Percentiles rank a stretch among this genome's conserved stretches.
These are phyloP conservation scores for Pholiota molesta DNA, from an alignment of 768 basidiomycete species.

Conservation along the genomic window DNA sequence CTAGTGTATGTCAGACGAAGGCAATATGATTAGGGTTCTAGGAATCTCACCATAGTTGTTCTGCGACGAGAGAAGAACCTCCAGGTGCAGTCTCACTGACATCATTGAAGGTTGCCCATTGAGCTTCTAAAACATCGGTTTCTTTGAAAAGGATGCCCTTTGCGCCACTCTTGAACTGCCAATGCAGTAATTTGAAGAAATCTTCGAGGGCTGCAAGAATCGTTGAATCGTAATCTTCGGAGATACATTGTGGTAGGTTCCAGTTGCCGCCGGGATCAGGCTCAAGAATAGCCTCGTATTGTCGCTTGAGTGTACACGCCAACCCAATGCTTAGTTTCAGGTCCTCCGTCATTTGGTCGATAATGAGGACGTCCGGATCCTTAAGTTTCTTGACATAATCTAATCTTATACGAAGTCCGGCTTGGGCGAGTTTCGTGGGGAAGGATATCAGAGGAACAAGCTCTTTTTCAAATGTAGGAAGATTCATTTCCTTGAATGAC, in stretches of 20 bases:
- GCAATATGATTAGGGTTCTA: constrained; percentile 2
- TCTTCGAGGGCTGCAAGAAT: constrained; percentile 84
- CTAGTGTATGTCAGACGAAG: constrained; percentile 41
- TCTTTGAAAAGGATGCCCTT: constrained; percentile 97
- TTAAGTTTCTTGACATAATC: constrained; percentile 87
- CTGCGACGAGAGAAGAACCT: constrained; percentile 90
- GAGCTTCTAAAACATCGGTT: constrained; percentile 95
- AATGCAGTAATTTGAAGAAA: constrained; percentile 94
- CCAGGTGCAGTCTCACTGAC: constrained; percentile 87
- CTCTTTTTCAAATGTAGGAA: constrained; percentile 89
- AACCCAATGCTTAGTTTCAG: constrained; percentile 88
- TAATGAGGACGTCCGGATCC: constrained; percentile 87
- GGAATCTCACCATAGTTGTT: constrained; percentile 84
- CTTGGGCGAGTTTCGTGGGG: constrained; percentile 92
- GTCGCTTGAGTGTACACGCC: constrained; percentile 93
- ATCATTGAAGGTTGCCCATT: constrained; percentile 94
- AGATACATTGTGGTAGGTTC: constrained; percentile 87
- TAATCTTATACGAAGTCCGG: constrained; percentile 85
- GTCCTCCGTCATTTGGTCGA: constrained; percentile 94
- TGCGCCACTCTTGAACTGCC: constrained; percentile 92
- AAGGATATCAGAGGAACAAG: constrained; percentile 94
- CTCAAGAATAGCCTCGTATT: constrained; percentile 89
- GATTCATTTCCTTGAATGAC: constrained; percentile 83
- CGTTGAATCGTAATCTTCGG: constrained; percentile 87
- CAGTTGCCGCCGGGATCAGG: constrained; percentile 88